Evolutionary conservation across 495 filamentous ascomycete species (phyloP).

Genomic region (Hyphodiscus hymeniophilus): DNA sequence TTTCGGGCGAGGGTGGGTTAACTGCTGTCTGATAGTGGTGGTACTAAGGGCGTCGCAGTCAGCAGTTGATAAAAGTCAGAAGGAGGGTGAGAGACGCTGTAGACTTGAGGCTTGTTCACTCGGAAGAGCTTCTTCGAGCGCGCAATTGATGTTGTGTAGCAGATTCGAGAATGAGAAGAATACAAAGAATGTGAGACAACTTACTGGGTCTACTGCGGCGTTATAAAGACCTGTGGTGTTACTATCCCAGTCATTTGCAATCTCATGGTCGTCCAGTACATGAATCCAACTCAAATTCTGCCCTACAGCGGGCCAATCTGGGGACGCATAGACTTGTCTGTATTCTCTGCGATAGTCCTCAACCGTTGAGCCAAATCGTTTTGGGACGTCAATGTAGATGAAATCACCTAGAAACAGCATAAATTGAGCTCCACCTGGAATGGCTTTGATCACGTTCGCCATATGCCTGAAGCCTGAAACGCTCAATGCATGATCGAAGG

Average conservation of each 20-base stretch:
- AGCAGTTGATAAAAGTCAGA: no score
- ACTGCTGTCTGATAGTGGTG: conserved; percentile 72
- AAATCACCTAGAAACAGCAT: conserved; percentile 99
- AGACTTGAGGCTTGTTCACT: no score
- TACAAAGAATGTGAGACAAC: no score
- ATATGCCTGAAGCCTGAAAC: conserved; percentile 72
- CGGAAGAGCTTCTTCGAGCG: no score
- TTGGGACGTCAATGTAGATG: conserved; percentile 91
- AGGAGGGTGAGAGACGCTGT: no score
- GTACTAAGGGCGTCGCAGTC: conserved; percentile 31
- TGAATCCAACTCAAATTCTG: conserved; percentile 88
- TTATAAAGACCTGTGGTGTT: conserved; percentile 56
- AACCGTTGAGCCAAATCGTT: conserved; percentile 58
- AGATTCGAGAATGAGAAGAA: no score
- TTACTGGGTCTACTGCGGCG: conserved; percentile 51
- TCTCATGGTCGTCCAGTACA: conserved; percentile 93
- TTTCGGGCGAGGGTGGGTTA: conserved; percentile 64
- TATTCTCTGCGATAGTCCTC: conserved; percentile 86
- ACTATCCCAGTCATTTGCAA: conserved; percentile 79
- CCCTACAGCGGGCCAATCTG: conserved; percentile 67
- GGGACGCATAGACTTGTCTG: conserved; percentile 85
- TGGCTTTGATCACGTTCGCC: conserved; percentile 49
- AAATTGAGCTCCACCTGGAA: conserved; percentile 58
- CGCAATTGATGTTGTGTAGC: no score
- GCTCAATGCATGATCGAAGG: conserved; percentile 68